These are phyloP conservation scores for Cercospora sp. DNA, from an alignment of 2,329 filamentous ascomycete genomes.

Conservation along the genomic window DNA sequence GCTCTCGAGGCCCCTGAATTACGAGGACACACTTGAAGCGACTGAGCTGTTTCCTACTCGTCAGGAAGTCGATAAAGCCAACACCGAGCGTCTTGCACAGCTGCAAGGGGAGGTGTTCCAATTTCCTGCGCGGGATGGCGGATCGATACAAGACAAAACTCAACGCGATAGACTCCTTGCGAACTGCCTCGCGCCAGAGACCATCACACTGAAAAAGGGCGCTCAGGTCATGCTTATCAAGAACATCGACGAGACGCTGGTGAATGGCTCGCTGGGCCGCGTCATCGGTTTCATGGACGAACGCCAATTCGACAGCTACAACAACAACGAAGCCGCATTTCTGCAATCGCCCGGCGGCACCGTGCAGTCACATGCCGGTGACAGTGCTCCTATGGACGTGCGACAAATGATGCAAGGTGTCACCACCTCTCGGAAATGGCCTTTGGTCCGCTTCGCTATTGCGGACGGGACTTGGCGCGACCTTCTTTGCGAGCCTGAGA, in stretches of 20 bases:
- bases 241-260: constrained; percentile 89
- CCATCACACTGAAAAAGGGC: constrained; percentile 79
- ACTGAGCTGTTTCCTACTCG: constrained; percentile 94
- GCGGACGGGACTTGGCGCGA: constrained; percentile 74
- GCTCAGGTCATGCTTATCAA: constrained; percentile 99
- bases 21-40: constrained; percentile 73
- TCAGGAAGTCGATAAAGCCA: constrained; percentile 84
- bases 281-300: constrained; percentile 79
- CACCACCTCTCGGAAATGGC: constrained; percentile 63
- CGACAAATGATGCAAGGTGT: constrained; percentile 57
- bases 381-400: constrained; percentile 28
- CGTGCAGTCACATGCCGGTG: constrained; percentile 25
- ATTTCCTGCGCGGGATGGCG: constrained; percentile 75
- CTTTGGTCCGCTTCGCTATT: constrained; percentile 79
- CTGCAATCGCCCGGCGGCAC: constrained; percentile 37
- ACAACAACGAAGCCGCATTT: constrained; percentile 32
- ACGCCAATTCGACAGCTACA: constrained; percentile 44
- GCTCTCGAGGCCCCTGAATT: constrained; percentile 68
- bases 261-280: constrained; percentile 90
- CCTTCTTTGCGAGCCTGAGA: constrained; percentile 80
- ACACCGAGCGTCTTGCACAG: constrained; percentile 69
- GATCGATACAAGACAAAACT: constrained; percentile 63
- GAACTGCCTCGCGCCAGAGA: constrained; percentile 90
- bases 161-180: constrained; percentile 74
- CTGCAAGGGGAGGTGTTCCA: constrained; percentile 67